Percentiles rank a stretch among this genome's conserved stretches.
Conservation (phyloP, 2,329 filamentous ascomycete genomes). For the Fusarium abutilonis region DNA sequence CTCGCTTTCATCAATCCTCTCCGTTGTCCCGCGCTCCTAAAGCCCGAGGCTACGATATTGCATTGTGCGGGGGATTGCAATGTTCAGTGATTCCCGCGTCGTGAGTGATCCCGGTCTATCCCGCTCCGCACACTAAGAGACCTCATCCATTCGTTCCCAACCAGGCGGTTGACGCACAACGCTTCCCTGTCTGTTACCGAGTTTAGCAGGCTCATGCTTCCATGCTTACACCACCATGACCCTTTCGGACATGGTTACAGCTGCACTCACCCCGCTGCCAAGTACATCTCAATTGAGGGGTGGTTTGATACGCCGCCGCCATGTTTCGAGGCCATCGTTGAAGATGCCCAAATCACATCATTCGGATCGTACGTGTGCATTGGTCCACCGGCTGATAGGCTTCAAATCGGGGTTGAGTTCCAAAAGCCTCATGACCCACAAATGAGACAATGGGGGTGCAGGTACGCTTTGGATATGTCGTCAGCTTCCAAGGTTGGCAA, state of each 20-base stretch:
- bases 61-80: slow-evolving; percentile 40
- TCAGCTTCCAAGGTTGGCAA: slow-evolving; percentile 34
- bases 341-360: slow-evolving; percentile 44
- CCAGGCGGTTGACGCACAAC: slow-evolving; percentile 41
- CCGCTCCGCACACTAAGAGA: slow-evolving; percentile 38
- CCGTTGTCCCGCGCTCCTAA: slow-evolving; percentile 43
- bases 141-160: slow-evolving; percentile 41
- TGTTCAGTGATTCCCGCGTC: slow-evolving; percentile 33
- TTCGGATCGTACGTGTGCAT: slow-evolving; percentile 40
- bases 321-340: slow-evolving; percentile 41
- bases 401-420: slow-evolving; percentile 28
- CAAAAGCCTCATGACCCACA: slow-evolving; percentile 34
- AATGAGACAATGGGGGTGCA: slow-evolving; percentile 28
- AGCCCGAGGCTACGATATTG: slow-evolving; percentile 39
- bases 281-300: slow-evolving; percentile 37
- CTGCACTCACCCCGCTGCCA: slow-evolving; percentile 34
- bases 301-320: slow-evolving; percentile 39
- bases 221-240: slow-evolving; percentile 34
- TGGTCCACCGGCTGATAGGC: slow-evolving; percentile 38
- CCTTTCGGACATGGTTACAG: slow-evolving; percentile 34
- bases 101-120: slow-evolving; percentile 44
- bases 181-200: slow-evolving; percentile 35
- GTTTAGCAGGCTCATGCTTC: slow-evolving; percentile 33
- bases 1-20: slow-evolving; percentile 40
- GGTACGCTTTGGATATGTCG: slow-evolving; percentile 28